Conservation (phyloP, 768 basidiomycete species). For the Candolleomyces efflorescens region DNA sequence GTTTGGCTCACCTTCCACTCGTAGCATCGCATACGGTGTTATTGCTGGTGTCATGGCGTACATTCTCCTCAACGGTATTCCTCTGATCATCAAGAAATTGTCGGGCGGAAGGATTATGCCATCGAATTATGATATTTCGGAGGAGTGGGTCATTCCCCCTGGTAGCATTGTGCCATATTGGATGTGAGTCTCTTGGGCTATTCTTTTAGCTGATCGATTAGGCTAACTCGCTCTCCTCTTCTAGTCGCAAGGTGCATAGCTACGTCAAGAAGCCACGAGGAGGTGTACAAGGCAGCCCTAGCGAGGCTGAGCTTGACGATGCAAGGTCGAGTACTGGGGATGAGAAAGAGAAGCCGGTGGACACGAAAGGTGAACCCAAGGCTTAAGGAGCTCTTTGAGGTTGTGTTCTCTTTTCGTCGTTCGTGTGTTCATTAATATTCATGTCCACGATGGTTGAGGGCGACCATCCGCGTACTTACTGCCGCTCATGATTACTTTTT, state of each 20-base stretch:
- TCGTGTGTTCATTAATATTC: no score
- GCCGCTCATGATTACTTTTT: no score
- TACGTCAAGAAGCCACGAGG: no score
- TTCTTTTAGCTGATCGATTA: neutral
- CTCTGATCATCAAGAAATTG: constrained; percentile 51
- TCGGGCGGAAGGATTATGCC: constrained; percentile 61
- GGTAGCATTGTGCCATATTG: constrained; percentile 65
- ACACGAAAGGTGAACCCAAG: neutral
- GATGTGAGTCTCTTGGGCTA: constrained; percentile 43
- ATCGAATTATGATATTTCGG: constrained; percentile 57
- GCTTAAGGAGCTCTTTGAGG: no score
- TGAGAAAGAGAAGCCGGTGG: neutral
- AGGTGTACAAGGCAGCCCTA: no score
- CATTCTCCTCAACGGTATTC: constrained; percentile 67
- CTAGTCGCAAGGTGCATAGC: no score
- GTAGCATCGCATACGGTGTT: constrained; percentile 84
- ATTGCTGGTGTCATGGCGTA: constrained; percentile 76
- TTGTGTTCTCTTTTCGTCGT: no score
- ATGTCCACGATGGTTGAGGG: no score
- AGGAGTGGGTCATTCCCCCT: constrained; percentile 69
- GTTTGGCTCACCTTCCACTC: neutral
- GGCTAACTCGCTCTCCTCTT: no score
- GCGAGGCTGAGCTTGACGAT: neutral
- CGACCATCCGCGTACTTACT: no score
- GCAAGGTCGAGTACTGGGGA: neutral